A percentile compares a stretch with the other conserved stretches of the same genome.
Conservation (phyloP, 169 alveolate species). For the Eimeria tenella region DNA sequence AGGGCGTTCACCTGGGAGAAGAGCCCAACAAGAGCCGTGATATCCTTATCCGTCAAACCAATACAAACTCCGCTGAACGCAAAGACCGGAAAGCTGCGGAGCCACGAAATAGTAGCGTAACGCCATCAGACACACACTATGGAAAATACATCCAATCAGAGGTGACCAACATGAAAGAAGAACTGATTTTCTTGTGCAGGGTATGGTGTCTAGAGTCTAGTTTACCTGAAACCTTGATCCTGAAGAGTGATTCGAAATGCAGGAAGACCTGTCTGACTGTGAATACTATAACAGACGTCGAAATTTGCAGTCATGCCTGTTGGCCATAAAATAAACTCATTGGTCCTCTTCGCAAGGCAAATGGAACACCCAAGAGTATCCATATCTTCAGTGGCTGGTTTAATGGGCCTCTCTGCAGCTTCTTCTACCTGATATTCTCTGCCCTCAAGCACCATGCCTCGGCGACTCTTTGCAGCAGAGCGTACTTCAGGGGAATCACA, state of each 20-base stretch:
- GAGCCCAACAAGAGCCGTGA: conserved; percentile 37
- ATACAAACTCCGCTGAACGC: conserved; percentile 53
- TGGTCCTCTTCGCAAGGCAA: neutral
- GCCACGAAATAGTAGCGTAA: too few species aligned
- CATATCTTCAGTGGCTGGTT: neutral
- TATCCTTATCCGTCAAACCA: conserved; percentile 60
- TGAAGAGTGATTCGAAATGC: conserved; percentile 16
- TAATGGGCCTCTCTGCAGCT: neutral
- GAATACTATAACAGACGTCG: conserved; percentile 33
- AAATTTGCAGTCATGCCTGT: neutral
- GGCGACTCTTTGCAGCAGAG: conserved; percentile 28
- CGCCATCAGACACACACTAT: too few species aligned
- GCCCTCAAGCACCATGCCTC: neutral
- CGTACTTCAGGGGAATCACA: neutral
- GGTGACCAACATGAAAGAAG: too few species aligned
- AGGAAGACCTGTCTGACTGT: conserved; percentile 12
- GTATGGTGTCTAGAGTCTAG: neutral
- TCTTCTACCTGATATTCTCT: neutral
- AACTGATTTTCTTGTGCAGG: too few species aligned
- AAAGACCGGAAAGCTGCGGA: neutral
- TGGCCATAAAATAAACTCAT: conserved; percentile 30
- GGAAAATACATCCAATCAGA: too few species aligned
- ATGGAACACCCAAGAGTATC: neutral
- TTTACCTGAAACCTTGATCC: conserved; percentile 60
- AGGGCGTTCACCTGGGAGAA: neutral